Evolutionary conservation across 2,329 filamentous ascomycete genomes (phyloP).

Genomic region (Talaromyces islandicus): DNA sequence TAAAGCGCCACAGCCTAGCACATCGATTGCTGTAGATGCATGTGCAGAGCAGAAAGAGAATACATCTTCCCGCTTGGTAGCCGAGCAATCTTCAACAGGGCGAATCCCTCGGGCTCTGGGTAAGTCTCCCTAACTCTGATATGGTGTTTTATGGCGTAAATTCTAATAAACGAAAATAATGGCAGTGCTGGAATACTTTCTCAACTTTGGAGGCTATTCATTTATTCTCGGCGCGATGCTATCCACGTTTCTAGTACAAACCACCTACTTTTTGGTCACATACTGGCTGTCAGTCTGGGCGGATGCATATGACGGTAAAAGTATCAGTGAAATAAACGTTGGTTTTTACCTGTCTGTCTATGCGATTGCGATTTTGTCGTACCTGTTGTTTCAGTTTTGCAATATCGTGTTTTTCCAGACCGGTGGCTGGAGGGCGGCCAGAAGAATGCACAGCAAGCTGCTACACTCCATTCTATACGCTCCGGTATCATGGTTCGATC

Average conservation of each 20-base stretch:
- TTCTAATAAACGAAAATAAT: slow-evolving; percentile 3
- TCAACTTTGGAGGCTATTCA: slow-evolving; percentile 19
- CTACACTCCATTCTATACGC: slow-evolving; percentile 49
- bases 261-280: slow-evolving; percentile 22
- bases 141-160: neutral
- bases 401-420: slow-evolving; percentile 43
- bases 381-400: slow-evolving; percentile 17
- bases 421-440: slow-evolving; percentile 53
- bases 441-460: slow-evolving; percentile 48
- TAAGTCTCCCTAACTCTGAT: slow-evolving; percentile 12
- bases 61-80: slow-evolving; percentile 11
- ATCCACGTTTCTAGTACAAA: slow-evolving; percentile 17
- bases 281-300: slow-evolving; percentile 27
- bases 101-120: slow-evolving; percentile 20
- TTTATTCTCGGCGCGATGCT: slow-evolving; percentile 17
- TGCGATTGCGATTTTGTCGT: slow-evolving; percentile 38
- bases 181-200: slow-evolving; percentile 18
- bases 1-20: neutral
- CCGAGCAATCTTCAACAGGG: slow-evolving; percentile 19
- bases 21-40: neutral
- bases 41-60: slow-evolving; percentile 6
- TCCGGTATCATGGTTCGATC: slow-evolving; percentile 53
- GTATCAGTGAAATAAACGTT: slow-evolving; percentile 10
- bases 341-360: slow-evolving; percentile 51
- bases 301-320: slow-evolving; percentile 14